Base-by-base conservation (phyloP, 2,329 filamentous ascomycete species). In the Trichoderma guizhouense region DNA sequence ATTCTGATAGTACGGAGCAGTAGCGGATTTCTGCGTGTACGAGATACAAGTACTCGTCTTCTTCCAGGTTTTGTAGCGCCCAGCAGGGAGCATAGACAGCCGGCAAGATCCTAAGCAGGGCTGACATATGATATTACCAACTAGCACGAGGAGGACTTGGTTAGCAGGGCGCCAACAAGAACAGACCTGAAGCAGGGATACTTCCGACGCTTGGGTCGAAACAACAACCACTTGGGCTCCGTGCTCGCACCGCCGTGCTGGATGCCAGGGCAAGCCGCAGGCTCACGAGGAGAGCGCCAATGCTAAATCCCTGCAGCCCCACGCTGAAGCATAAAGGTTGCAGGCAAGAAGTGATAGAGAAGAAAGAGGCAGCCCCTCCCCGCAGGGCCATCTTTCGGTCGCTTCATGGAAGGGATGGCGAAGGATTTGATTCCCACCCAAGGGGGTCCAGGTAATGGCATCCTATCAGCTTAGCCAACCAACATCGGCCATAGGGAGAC, bases 381-480 rank as follows among this genome's bases (percentile, higher is more conserved):
- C 30, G 39, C 57, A 30, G 66, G 57, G 39, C 66, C 66, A 69
- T 36, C 51, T 60, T 51, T 60, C 18, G 57, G 66, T 70, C 30
- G 67, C 57, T 55, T 63, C 53, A 75, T 78, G 72, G 78, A 79
- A 78, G 77, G 74, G 79, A 78, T 76, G 76, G 75, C 77, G 77
- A 78, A 79, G 74, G 71, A 73, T 76, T 76, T 53, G 36, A 32
- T 62, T 69, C 43, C 47, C 73, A 77, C 76, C 76, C 75, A 64
- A 51, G 70, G 78, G 78, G 65, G 78, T 78, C 63, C 32, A 55
- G 53, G 63, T 77, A 79, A 71, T 69, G 62, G 34, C 26, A 34
- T 7, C 34, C 32, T 53, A 62, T 66, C 68, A 62, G 24, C 51
- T 58, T 32, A 43, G 34, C 68, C 73, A 74, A 71, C 71, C 60